phyloP scores from a whole-genome alignment of 768 basidiomycete species.

The Leccinum fibrillosum region DNA sequence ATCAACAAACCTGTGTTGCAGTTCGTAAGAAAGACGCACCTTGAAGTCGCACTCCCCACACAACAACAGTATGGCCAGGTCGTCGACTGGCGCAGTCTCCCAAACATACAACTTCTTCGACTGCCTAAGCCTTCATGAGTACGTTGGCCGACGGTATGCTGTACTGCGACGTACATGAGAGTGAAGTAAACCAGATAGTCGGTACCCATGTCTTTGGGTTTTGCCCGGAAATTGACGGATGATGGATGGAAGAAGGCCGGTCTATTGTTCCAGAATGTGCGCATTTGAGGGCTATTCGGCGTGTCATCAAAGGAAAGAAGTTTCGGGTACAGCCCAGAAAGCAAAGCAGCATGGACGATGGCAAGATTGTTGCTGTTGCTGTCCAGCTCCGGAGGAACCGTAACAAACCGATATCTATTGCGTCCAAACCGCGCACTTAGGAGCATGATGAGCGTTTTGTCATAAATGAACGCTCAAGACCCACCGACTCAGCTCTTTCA shows the following conservation, averaged over 20 bases:
- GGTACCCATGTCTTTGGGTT: conserved; percentile 64
- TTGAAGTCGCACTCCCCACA: conserved; percentile 92
- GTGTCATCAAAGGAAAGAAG: conserved; percentile 66
- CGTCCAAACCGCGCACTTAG: conserved; percentile 72
- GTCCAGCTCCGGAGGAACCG: conserved; percentile 69
- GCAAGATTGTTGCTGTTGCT: conserved; percentile 60
- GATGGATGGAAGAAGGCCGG: conserved; percentile 81
- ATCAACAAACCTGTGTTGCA: conserved; percentile 4
- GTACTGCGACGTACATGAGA: conserved; percentile 57
- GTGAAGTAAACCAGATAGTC: conserved; percentile 85
- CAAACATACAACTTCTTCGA: conserved; percentile 91
- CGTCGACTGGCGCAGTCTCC: conserved; percentile 90
- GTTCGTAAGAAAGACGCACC: conserved; percentile 37
- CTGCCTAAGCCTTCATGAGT: conserved; percentile 53
- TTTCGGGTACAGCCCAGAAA: conserved; percentile 89
- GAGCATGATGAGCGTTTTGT: conserved; percentile 9
- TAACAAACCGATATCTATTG: conserved; percentile 70
- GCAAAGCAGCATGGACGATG: conserved; percentile 77
- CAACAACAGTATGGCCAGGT: conserved; percentile 73
- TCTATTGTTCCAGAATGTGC: conserved; percentile 82
- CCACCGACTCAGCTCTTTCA: conserved; percentile 69
- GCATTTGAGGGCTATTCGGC: conserved; percentile 51
- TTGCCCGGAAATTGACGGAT: conserved; percentile 81
- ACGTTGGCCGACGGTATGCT: neutral
- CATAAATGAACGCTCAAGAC: neutral